Evolutionary conservation across 176 grass and related monocot genomes (phyloP), one percentile per base, ranked within the genome.

Genomic region (Cenchrus americanus): DNA sequence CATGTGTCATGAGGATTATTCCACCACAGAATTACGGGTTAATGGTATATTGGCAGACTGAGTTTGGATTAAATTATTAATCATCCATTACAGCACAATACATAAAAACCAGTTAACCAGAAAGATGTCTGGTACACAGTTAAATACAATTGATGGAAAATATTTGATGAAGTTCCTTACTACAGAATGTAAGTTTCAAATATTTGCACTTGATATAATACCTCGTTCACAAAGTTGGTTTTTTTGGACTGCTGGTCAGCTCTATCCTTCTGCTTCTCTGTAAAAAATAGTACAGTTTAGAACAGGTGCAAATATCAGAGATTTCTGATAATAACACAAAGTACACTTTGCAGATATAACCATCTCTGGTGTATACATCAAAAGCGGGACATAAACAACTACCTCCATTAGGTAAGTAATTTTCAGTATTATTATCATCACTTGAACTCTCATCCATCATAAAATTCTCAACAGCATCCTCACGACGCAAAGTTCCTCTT

Each of bases 341-440:
- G 7, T 44, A 41, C 42, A 55, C 11, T 14, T 23, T 47, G 22
- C 49, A 80, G 46, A 50, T 80, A 51, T 74, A 26, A 59, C 19
- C n/a, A 30, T 51, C 26, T 57, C n/a, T 27, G 10, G 62, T 60
- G 61, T 30, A 50, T 50, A 59, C 52, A 49, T 62, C 24, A 62
- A 59, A 42, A 32, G 63, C 15, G 8, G 24, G 5, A 52, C 14
- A 75, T 81, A 84, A 84, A 41, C 68, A 71, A 86, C 64, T 94
- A 98, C 96, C 93, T 98, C 83, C 89, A 73, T 86, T 84, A 67
- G 69, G 77, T 24, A 93, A 83, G 77, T 86, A 83, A 79, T 43
- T 86, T 75, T 93, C 96, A 85, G 82, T 78, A 86, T 94, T 78
- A 86, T 94, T 95, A 94, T 98, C 96, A 30, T 98, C 93, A 67